Conservation (phyloP, 1,139 yeast species). For the Suhomyces maxii region DNA sequence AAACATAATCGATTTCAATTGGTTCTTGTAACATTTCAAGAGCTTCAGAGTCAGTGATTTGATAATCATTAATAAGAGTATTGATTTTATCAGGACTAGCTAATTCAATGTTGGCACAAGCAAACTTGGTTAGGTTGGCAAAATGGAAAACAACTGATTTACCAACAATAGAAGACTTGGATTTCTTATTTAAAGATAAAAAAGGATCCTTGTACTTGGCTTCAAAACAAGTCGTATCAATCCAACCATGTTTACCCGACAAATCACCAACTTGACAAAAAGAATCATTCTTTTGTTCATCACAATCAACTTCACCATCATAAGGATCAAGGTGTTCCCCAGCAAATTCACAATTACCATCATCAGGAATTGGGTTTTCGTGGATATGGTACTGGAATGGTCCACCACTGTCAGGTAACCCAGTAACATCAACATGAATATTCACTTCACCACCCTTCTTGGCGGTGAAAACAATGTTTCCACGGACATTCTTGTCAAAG, state of each 20-base stretch:
- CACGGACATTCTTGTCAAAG: conserved; percentile 38
- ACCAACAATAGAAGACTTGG: conserved; percentile 53
- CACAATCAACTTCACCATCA: conserved; percentile 46
- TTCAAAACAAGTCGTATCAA: conserved; percentile 56
- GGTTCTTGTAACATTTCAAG: conserved; percentile 8
- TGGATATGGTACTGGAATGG: conserved; percentile 63
- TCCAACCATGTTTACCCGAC: conserved; percentile 63
- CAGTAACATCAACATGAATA: conserved; percentile 60
- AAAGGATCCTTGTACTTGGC: conserved; percentile 54
- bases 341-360: conserved; percentile 49
- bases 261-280: conserved; percentile 62
- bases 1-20: conserved; percentile 15
- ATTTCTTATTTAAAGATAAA: conserved; percentile 48
- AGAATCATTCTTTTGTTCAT: conserved; percentile 46
- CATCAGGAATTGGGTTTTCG: conserved; percentile 43
- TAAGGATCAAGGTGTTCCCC: conserved; percentile 58
- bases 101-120: conserved; percentile 55
- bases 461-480: conserved; percentile 53
- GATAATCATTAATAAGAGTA: conserved; percentile 24
- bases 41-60: conserved; percentile 18
- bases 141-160: conserved; percentile 54
- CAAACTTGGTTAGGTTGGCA: conserved; percentile 50
- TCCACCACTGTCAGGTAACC: conserved; percentile 56
- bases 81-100: conserved; percentile 29
- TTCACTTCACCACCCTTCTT: conserved; percentile 48